These are phyloP conservation scores for Chlamydomonas sp. DNA, from an alignment of 139 green algal genomes.

Conservation along the genomic window DNA sequence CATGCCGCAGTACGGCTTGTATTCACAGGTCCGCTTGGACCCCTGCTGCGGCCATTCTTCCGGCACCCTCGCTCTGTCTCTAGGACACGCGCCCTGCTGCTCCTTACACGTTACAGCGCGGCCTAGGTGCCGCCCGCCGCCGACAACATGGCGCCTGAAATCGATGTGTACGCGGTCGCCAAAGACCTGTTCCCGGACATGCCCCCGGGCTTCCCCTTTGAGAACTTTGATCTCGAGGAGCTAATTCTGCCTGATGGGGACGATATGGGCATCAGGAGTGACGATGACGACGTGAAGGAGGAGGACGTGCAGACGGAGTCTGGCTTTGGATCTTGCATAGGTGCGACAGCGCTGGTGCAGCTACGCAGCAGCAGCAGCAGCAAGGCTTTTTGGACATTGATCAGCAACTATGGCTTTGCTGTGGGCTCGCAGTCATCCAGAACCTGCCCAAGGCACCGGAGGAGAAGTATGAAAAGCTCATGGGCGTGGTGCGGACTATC, in stretches of 20 bases:
- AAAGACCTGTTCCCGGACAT: conserved; percentile 62
- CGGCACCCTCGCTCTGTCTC: too few species aligned
- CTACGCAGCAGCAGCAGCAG: neutral
- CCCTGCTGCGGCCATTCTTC: too few species aligned
- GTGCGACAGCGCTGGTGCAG: conserved; percentile 51
- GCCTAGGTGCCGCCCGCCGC: neutral
- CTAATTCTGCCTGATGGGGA: conserved; percentile 91
- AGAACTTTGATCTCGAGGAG: conserved; percentile 85
- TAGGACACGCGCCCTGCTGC: too few species aligned
- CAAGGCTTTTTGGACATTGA: neutral
- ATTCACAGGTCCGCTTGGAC: too few species aligned
- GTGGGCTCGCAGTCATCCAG: conserved; percentile 87
- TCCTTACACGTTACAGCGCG: too few species aligned
- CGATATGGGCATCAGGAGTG: conserved; percentile 87
- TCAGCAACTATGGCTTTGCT: neutral
- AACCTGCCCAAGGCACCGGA: conserved; percentile 88
- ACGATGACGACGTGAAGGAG: conserved; percentile 89
- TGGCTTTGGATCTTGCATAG: conserved; percentile 95
- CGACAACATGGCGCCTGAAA: conserved; percentile 7
- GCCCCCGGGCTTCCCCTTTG: conserved; percentile 87
- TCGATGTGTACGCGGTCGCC: conserved; percentile 34
- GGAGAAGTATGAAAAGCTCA: conserved; percentile 97
- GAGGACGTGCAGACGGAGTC: conserved; percentile 87
- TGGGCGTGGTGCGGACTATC: conserved; percentile 90
- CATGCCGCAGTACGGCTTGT: too few species aligned